Evolutionary conservation across 805 yeast species (phyloP), one percentile per base, ranked within the genome.

Genomic region (Yamadazyma philogaea): DNA sequence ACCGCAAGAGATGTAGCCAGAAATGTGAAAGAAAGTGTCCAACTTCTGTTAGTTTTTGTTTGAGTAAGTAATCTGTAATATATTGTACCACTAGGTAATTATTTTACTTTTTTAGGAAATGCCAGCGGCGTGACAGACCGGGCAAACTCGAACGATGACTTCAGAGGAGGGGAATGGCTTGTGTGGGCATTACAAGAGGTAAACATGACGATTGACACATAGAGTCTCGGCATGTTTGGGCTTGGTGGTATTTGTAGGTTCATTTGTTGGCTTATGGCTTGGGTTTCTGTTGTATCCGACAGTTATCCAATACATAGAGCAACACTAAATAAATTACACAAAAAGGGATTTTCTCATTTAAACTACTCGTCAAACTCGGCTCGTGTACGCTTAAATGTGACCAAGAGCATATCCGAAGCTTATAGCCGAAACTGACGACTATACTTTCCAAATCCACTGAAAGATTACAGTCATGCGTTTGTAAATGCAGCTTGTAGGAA

Each of bases 1-100:
- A 70, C 50, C 61, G 53, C n/a, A 63, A 63, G 44, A 57, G 75
- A 42, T 70, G 74, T 53, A 58, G 27, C 35, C 42, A 44, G 34
- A 44, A 43, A 18, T 40, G 62, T 35, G 66, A 60, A 42, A 42
- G 42, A 24, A 54, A 37, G 50, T 48, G 48, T 41, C 63, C 68
- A 50, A 24, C 56, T 47, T 61, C 72, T 18, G 64, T 68, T 24
- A 59, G 66, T 36, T 67, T 70, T 51, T 68, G 74, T 48, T 57
- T 70, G 54, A 69, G 71, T 33, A 67, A 63, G 47, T 59, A 61
- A 48, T 21, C 20, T 49, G 49, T 46, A 46, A 42, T 46, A 49
- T 46, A 49, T 33, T 40, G 40, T 42, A 39, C 31, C 31, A 43
- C 35, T 39, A 39, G 19, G 38, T 34, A 28, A 22, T 36, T 34